These are phyloP conservation scores for Phanerochaete sordida DNA, from an alignment of 768 basidiomycete genomes.

Conservation along the genomic window DNA sequence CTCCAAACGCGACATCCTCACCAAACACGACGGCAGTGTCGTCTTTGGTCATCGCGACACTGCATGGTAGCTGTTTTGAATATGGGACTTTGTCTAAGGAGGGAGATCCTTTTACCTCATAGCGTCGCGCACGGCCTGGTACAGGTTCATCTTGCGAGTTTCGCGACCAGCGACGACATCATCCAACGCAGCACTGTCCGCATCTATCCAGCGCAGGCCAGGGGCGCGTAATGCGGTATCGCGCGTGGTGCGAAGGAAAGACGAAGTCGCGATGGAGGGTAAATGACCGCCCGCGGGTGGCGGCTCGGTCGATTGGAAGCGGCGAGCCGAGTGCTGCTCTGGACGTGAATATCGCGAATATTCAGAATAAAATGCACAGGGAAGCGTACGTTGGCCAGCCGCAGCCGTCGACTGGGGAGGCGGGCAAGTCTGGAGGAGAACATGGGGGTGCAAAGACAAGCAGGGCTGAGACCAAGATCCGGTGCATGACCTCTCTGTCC, in stretches of 20 bases:
- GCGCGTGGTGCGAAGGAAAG: constrained; percentile 59
- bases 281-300: constrained; percentile 81
- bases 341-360: not conserved
- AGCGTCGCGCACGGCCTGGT: constrained; percentile 89
- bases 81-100: not conserved
- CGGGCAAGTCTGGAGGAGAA: constrained; percentile 13
- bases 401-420: constrained; percentile 15
- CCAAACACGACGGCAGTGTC: constrained; percentile 89
- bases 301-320: constrained; percentile 59
- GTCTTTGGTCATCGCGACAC: constrained; percentile 82
- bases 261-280: constrained; percentile 67
- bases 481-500: constrained; percentile 17
- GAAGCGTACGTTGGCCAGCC: constrained; percentile 12
- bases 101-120: constrained; percentile 54
- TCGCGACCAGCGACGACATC: constrained; percentile 69
- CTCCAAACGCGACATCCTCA: constrained; percentile 89
- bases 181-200: constrained; percentile 40
- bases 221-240: constrained; percentile 71
- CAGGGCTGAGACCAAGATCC: constrained; percentile 23
- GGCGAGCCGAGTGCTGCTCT: constrained; percentile 21
- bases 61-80: constrained; percentile 21
- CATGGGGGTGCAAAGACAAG: constrained; percentile 22
- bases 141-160: constrained; percentile 94
- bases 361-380: constrained; percentile 3
- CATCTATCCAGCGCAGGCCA: constrained; percentile 69